These are phyloP conservation scores for Reutealis trisperma DNA, from an alignment of 345 rosid genomes.

Conservation along the genomic window DNA sequence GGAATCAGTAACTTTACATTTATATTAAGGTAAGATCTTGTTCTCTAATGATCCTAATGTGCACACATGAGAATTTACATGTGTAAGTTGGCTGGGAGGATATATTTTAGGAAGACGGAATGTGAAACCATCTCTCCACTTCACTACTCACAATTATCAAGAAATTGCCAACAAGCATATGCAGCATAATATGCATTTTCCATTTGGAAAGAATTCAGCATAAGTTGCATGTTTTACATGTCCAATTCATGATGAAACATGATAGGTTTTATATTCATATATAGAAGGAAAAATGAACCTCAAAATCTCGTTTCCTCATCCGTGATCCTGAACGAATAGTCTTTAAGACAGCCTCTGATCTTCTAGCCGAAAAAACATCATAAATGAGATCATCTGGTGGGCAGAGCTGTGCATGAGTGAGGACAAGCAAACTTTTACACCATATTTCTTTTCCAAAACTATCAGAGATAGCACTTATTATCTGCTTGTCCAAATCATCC, in stretches of 20 bases:
- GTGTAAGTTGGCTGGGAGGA: not conserved
- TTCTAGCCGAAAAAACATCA: slow-evolving; percentile 58
- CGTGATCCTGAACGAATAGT: slow-evolving; percentile 57
- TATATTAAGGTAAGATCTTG: not conserved
- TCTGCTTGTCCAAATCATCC: slow-evolving; percentile 82
- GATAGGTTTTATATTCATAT: not conserved
- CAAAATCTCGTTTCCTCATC: slow-evolving; percentile 53
- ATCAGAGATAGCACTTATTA: slow-evolving; percentile 61
- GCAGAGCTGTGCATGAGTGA: slow-evolving; percentile 83
- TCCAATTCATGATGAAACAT: not conserved
- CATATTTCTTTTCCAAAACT: slow-evolving; percentile 82
- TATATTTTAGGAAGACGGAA: not conserved
- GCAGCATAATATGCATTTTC: slow-evolving; percentile 1
- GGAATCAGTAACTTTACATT: not conserved
- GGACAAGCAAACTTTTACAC: slow-evolving; percentile 71
- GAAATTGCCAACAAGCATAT: slow-evolving; percentile 5
- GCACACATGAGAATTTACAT: not conserved
- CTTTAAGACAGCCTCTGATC: slow-evolving; percentile 72
- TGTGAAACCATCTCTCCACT: not conserved
- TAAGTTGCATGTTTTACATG: not conserved
- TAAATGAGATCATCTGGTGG: slow-evolving; percentile 76
- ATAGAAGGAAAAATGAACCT: slow-evolving; percentile 37
- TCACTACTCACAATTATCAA: slow-evolving; percentile 3
- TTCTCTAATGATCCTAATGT: not conserved
- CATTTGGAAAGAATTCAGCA: slow-evolving; percentile 1